Base-by-base conservation (phyloP, 495 filamentous ascomycete species). In the Darksidea phi region DNA sequence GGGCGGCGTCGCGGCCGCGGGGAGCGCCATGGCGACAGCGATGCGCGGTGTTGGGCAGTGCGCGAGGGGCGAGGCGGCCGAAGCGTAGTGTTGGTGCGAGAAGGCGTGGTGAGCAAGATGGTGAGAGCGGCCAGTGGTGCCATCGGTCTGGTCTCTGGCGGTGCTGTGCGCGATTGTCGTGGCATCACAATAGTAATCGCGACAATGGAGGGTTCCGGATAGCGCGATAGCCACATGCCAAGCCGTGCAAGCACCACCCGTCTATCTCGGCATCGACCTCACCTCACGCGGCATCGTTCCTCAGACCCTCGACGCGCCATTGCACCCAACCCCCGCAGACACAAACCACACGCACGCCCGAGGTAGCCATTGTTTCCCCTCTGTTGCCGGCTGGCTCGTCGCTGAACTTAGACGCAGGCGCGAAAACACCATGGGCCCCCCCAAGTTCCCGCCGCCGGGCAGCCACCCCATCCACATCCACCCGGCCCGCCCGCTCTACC, bases 391-490 rank as follows among this genome's bases (percentile, higher is more conserved):
- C 1, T 38, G 36, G 15, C 36, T 15, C 47, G 1, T 23, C 42
- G 10, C 56, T 67, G 28, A 42, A 67, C 51, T 1, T 15, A 12
- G 0, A n/a, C 5, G 26, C 63, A 56, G 53, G 61, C 66, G 64
- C 51, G 18, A 56, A 55, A 48, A 21, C 59, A 64, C 61, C 59
- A 86, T 83, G 83, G 81, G 80, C 62, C 80, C 68, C 34, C 48
- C 60, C 52, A 32, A 38, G 46, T 53, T 42, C 54, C 54, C 45
- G 32, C 48, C 52, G 59, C 45, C 54, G 36, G 60, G 80, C 72
- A 80, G 76, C 71, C 88, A 90, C 73, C 88, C 88, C 50, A 79
- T 90, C 67, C 84, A 89, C 72, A 73, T 89, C 66, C 86, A 88
- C 72, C 86, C 86, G 6, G 80, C 79, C 37, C 85, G 88, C 54